Conservation (phyloP, 2,329 filamentous ascomycete genomes). For the Lecanosticta acicola region DNA sequence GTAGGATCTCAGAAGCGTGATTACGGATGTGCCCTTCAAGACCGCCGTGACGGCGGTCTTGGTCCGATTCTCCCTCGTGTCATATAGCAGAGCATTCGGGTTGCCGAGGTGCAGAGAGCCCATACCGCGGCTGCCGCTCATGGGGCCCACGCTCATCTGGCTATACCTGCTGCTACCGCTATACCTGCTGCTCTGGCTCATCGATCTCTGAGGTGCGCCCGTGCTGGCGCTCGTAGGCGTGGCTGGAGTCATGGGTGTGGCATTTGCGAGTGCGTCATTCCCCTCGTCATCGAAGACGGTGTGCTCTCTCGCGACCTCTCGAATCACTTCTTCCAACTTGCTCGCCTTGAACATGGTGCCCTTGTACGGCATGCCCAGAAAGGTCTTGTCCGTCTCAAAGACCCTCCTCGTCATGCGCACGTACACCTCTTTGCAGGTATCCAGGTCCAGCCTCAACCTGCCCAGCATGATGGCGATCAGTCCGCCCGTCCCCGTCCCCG, state of each 20-base stretch:
- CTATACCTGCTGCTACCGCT: slow-evolving; percentile 81
- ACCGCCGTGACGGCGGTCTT: slow-evolving; percentile 80
- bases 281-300: slow-evolving; percentile 76
- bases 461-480: slow-evolving; percentile 79
- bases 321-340: slow-evolving; percentile 74
- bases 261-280: slow-evolving; percentile 59
- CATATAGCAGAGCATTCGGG: slow-evolving; percentile 81
- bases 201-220: slow-evolving; percentile 52
- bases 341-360: slow-evolving; percentile 96
- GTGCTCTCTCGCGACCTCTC: slow-evolving; percentile 71
- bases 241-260: slow-evolving; percentile 45
- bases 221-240: slow-evolving; percentile 38
- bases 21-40: slow-evolving; percentile 72
- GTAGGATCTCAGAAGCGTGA: slow-evolving; percentile 77
- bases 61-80: slow-evolving; percentile 68
- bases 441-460: slow-evolving; percentile 80
- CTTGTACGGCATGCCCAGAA: slow-evolving; percentile 89
- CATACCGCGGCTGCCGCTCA: slow-evolving; percentile 47
- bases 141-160: slow-evolving; percentile 63
- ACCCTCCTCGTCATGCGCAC: slow-evolving; percentile 90
- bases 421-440: slow-evolving; percentile 96
- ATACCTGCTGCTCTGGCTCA: slow-evolving; percentile 75
- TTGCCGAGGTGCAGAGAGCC: slow-evolving; percentile 58
- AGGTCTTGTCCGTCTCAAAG: slow-evolving; percentile 97
- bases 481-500: slow-evolving; percentile 89